Conservation (phyloP, 1,284 basidiomycete species). For the Tylopilus sp. region DNA sequence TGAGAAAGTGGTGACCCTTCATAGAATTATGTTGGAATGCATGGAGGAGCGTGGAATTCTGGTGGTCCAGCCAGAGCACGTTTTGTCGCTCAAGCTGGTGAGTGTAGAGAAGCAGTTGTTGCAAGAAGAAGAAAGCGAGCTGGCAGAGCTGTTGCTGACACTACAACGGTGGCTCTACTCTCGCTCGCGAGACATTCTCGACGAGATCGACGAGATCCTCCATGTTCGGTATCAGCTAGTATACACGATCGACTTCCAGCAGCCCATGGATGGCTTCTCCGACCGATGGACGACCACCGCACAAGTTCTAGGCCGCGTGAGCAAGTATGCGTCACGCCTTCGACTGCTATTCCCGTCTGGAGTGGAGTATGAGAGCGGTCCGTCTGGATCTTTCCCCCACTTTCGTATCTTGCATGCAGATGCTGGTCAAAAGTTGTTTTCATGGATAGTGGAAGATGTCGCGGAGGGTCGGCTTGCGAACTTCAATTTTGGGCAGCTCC, state of each 20-base stretch:
- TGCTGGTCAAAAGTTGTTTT: background rate
- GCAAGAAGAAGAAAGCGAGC: background rate
- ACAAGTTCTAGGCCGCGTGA: background rate
- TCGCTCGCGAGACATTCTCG: no score
- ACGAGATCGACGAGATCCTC: no score
- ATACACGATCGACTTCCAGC: background rate
- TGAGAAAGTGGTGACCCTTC: slow-evolving; percentile 19
- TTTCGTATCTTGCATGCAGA: background rate
- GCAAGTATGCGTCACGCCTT: background rate
- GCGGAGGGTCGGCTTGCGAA: background rate
- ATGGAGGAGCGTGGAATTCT: slow-evolving; percentile 39
- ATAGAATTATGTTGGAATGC: slow-evolving; percentile 37
- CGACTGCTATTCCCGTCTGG: background rate
- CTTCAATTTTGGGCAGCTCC: slow-evolving; percentile 15
- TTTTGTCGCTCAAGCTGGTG: slow-evolving; percentile 44
- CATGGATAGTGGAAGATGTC: background rate
- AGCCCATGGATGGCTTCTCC: background rate
- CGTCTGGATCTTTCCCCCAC: background rate
- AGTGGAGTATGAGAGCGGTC: background rate
- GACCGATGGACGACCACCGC: background rate
- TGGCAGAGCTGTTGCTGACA: slow-evolving; percentile 16
- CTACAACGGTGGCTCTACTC: slow-evolving; percentile 36
- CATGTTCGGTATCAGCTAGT: background rate
- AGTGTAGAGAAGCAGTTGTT: slow-evolving; percentile 11
- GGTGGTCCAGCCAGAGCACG: slow-evolving; percentile 49